These are phyloP conservation scores for Yamadazyma insecticola DNA, from an alignment of 805 yeast species.

Conservation along the genomic window DNA sequence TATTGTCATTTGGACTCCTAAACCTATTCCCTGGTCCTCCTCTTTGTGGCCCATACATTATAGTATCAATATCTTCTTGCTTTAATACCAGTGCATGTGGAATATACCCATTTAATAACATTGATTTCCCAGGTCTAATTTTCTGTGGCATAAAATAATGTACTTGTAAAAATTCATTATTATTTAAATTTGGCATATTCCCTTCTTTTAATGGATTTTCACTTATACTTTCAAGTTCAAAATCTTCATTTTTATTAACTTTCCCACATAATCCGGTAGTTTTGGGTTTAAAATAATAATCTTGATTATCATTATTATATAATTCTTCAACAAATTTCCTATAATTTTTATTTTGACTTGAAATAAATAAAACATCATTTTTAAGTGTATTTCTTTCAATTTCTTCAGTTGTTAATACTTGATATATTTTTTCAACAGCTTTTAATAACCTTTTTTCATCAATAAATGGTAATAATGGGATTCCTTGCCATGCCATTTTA, in stretches of 20 bases:
- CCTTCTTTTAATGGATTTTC: constrained; percentile 46
- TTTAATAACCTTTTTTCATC: constrained; percentile 71
- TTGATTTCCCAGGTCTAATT: constrained; percentile 66
- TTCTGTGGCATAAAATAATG: constrained; percentile 60
- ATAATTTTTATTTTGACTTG: constrained; percentile 55
- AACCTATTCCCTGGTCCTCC: constrained; percentile 33
- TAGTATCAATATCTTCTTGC: constrained; percentile 62
- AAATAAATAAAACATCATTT: constrained; percentile 64
- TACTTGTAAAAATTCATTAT: constrained; percentile 36
- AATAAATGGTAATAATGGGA: constrained; percentile 84
- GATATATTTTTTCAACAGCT: constrained; percentile 64
- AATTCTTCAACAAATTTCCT: constrained; percentile 30
- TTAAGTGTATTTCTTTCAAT: constrained; percentile 63
- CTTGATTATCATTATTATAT: constrained; percentile 33
- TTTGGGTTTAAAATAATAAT: constrained; percentile 42
- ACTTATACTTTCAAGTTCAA: constrained; percentile 28
- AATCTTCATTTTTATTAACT: constrained; percentile 33
- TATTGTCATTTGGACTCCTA: constrained; percentile 24
- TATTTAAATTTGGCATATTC: constrained; percentile 41
- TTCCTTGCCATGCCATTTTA: constrained; percentile 93
- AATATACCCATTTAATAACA: constrained; percentile 76
- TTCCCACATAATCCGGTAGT: constrained; percentile 58
- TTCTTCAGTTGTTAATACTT: constrained; percentile 63
- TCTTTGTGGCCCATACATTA: constrained; percentile 41
- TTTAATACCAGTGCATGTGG: constrained; percentile 58